Evolutionary conservation across 495 filamentous ascomycete species (phyloP).

Genomic region (Endocarpon pusillum): DNA sequence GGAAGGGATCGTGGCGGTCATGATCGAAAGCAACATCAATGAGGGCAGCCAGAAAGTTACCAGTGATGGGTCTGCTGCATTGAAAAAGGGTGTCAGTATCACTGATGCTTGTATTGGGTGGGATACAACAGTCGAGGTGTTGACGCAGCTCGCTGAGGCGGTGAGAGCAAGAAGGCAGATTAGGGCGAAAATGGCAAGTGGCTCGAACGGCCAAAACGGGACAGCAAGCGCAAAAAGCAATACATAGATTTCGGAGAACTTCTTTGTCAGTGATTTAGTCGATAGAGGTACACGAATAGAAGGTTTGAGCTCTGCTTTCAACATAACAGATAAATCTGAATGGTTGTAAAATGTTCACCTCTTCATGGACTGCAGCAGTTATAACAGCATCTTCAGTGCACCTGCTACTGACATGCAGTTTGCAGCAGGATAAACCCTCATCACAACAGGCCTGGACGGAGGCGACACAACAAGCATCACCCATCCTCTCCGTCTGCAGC

Average conservation of each 20-base stretch:
- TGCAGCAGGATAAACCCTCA: no score
- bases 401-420: no score
- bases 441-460: no score
- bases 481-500: no score
- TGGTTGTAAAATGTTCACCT: no score
- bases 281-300: no score
- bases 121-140: slow-evolving; percentile 67
- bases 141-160: slow-evolving; percentile 78
- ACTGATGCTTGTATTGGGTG: slow-evolving; percentile 96
- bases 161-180: slow-evolving; percentile 52
- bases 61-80: slow-evolving; percentile 52
- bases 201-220: slow-evolving; percentile 15
- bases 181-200: slow-evolving; percentile 15
- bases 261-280: no score
- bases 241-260: slow-evolving; percentile 11
- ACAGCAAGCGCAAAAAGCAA: slow-evolving; percentile 1
- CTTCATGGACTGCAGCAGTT: no score
- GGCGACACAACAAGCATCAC: no score
- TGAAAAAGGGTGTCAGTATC: slow-evolving; percentile 90
- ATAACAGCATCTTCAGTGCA: no score
- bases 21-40: slow-evolving; percentile 97
- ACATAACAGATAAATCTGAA: no score
- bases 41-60: slow-evolving; percentile 94
- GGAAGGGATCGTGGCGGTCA: slow-evolving; percentile 79
- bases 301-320: no score